These are phyloP conservation scores for Tuber melanosporum DNA, from an alignment of 495 filamentous ascomycete genomes.

Conservation along the genomic window DNA sequence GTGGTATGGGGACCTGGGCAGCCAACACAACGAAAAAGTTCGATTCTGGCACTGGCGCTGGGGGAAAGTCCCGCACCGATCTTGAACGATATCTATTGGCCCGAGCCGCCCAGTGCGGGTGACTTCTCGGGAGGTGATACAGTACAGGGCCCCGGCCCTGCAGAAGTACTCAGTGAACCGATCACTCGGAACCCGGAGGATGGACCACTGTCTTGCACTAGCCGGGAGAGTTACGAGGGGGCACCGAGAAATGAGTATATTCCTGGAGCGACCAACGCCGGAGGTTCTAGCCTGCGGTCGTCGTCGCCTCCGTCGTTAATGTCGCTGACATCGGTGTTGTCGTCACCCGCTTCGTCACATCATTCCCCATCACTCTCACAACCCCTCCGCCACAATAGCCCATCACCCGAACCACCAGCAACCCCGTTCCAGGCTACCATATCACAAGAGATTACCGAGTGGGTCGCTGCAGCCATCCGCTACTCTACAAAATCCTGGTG, in stretches of 20 bases:
- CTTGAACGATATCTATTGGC: not conserved
- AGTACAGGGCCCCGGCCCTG: not conserved
- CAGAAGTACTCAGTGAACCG: not conserved
- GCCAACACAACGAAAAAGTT: not conserved
- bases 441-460: not conserved
- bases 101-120: not conserved
- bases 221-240: not conserved
- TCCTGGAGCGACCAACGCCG: not conserved
- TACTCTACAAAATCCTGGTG: conserved; percentile 1
- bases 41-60: not conserved
- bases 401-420: not conserved
- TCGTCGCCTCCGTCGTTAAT: not conserved
- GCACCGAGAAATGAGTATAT: not conserved
- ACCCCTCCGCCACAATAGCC: not conserved
- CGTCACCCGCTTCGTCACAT: not conserved
- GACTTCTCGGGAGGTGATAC: not conserved
- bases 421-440: not conserved
- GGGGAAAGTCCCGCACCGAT: not conserved
- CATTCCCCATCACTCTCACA: not conserved
- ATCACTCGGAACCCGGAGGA: not conserved
- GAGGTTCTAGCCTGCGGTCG: not conserved
- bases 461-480: not conserved
- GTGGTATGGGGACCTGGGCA: not conserved
- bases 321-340: not conserved
- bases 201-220: not conserved